Conservation (phyloP, 208 protist genomes). For the Wallacemonas rigidus region DNA sequence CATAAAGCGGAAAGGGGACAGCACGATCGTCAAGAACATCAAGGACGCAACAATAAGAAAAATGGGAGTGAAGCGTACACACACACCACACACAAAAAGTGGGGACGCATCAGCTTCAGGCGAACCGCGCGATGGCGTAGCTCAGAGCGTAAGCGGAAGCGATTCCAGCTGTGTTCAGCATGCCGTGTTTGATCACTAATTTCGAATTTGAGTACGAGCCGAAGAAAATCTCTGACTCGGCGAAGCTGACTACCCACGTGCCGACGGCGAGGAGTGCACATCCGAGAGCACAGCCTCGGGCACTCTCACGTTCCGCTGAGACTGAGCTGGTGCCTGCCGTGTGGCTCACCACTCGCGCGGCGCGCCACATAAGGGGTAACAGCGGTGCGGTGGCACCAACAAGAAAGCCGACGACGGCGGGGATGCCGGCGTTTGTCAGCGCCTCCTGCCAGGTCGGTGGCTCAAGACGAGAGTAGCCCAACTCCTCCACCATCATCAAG, state of each 20-base stretch:
- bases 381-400: constrained; percentile 42
- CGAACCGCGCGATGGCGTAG: constrained; percentile 31
- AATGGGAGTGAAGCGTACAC: not conserved
- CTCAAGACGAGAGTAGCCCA: constrained; percentile 88
- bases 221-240: constrained; percentile 79
- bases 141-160: constrained; percentile 41
- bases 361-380: constrained; percentile 27
- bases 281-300: not conserved
- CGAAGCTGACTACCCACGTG: constrained; percentile 40
- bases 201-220: constrained; percentile 61
- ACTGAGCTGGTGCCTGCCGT: not conserved
- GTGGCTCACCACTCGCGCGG: not conserved
- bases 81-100: too few relatives aligned
- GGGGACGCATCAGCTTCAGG: not conserved
- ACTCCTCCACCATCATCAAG: constrained; percentile 95
- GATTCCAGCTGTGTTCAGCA: constrained; percentile 42
- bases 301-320: not conserved
- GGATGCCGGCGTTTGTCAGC: constrained; percentile 57
- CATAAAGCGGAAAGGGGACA: too few relatives aligned
- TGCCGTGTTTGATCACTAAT: constrained; percentile 30
- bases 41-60: not conserved
- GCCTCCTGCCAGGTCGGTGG: constrained; percentile 69
- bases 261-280: constrained; percentile 30
- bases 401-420: constrained; percentile 57
- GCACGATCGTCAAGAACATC: too few relatives aligned